A percentile compares a stretch with the other conserved stretches of the same genome.
Conservation (phyloP, 805 yeast species). For the Torulaspora indica region DNA sequence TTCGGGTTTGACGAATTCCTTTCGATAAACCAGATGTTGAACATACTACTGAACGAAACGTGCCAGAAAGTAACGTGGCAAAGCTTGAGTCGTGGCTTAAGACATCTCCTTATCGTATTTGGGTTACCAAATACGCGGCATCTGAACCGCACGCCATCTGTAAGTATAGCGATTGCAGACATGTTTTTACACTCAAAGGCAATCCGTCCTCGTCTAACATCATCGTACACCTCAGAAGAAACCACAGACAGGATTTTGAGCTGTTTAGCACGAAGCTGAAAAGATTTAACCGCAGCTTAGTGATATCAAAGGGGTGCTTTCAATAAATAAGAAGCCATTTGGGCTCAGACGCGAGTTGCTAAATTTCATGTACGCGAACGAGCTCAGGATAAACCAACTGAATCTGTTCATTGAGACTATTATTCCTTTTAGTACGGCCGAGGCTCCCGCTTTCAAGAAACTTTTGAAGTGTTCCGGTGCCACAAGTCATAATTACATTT, state of each 20-base stretch:
- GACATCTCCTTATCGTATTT: conserved; percentile 16
- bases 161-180: conserved; percentile 12
- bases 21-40: conserved; percentile 11
- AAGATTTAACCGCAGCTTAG: too few relatives aligned
- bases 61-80: neutral
- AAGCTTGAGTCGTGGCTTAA: conserved; percentile 16
- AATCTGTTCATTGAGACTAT: conserved; percentile 11
- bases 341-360: too few relatives aligned
- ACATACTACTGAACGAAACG: conserved; percentile 4
- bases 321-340: too few relatives aligned
- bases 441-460: neutral
- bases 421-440: too few relatives aligned
- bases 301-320: too few relatives aligned
- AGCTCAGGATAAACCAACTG: conserved; percentile 12
- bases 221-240: too few relatives aligned
- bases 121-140: conserved; percentile 19
- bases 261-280: conserved; percentile 6
- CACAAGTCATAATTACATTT: conserved; percentile 5
- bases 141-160: too few relatives aligned
- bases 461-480: conserved; percentile 7
- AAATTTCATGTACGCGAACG: conserved; percentile 4
- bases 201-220: conserved; percentile 16
- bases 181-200: conserved; percentile 12
- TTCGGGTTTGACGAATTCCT: conserved; percentile 14
- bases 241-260: conserved; percentile 14